Evolutionary conservation across 306 rosid genomes (phyloP).

Genomic region (Ceratonia siliqua): DNA sequence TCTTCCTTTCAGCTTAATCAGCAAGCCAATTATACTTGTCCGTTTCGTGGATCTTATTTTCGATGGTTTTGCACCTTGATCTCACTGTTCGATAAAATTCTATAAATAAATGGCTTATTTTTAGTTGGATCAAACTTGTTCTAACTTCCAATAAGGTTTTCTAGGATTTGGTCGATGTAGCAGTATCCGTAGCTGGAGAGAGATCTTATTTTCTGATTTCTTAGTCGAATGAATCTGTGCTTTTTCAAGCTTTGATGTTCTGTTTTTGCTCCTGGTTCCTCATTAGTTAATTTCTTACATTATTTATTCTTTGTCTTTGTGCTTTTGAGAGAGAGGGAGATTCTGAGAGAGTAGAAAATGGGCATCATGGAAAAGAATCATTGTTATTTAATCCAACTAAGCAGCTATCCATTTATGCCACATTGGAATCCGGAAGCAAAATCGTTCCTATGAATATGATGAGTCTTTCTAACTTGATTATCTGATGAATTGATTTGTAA

Average conservation of each 20-base stretch:
- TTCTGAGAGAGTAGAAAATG: neutral
- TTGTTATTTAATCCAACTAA: constrained; percentile 14
- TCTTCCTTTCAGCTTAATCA: neutral
- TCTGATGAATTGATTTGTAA: neutral
- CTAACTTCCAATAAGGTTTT: neutral
- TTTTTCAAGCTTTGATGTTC: constrained; percentile 12
- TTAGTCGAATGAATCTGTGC: constrained; percentile 16
- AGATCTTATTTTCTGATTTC: neutral
- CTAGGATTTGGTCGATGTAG: neutral
- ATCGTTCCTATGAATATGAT: neutral
- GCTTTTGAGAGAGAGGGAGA: neutral
- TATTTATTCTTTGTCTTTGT: constrained; percentile 11
- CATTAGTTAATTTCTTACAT: neutral
- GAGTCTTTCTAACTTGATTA: constrained; percentile 5
- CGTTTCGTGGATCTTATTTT: constrained; percentile 6
- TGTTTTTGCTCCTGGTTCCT: neutral
- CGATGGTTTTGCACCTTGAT: neutral
- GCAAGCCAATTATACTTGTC: neutral
- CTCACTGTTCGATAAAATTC: constrained; percentile 21
- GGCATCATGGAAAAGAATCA: neutral
- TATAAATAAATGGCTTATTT: constrained; percentile 19
- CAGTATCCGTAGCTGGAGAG: neutral
- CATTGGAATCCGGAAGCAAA: constrained; percentile 5
- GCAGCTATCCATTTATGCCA: neutral
- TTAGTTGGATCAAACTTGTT: constrained; percentile 29